Conservation (phyloP, 345 rosid genomes). For the Chamaenerion angustifolium region DNA sequence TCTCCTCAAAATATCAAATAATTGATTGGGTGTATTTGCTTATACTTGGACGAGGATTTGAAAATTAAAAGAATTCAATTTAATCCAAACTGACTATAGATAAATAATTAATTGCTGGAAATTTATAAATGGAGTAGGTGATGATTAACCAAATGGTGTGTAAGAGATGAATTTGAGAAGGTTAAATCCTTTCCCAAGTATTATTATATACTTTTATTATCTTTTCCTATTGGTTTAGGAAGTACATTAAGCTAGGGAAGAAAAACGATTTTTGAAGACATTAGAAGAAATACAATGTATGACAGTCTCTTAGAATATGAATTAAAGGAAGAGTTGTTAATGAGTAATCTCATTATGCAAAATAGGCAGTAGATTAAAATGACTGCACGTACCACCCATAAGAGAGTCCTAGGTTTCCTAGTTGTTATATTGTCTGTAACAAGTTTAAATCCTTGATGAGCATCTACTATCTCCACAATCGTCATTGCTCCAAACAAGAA, state of each 20-base stretch:
- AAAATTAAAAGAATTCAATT: no score
- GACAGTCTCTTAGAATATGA: no score
- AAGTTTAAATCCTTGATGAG: slow-evolving; percentile 98
- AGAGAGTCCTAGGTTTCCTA: slow-evolving; percentile 66
- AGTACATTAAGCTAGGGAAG: neutral
- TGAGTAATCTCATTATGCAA: neutral
- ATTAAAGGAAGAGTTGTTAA: neutral
- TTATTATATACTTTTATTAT: no score
- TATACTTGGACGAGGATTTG: no score
- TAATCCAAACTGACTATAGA: no score
- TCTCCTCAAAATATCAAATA: no score
- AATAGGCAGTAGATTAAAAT: slow-evolving; percentile 2
- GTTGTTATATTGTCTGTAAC: slow-evolving; percentile 94
- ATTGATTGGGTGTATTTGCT: no score
- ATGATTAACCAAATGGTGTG: no score
- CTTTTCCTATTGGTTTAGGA: neutral
- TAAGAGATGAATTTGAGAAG: no score
- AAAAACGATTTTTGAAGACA: neutral
- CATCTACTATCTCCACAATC: slow-evolving; percentile 92
- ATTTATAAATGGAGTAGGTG: no score
- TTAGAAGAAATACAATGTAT: neutral
- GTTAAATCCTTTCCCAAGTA: no score
- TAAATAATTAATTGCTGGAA: no score
- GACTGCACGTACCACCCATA: slow-evolving; percentile 75
- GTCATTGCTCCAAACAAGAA: slow-evolving; percentile 99